Percentiles rank a stretch among this genome's conserved stretches.
Evolutionary conservation across 768 basidiomycete species (phyloP).

Genomic region (Boletus rubroflammeus): DNA sequence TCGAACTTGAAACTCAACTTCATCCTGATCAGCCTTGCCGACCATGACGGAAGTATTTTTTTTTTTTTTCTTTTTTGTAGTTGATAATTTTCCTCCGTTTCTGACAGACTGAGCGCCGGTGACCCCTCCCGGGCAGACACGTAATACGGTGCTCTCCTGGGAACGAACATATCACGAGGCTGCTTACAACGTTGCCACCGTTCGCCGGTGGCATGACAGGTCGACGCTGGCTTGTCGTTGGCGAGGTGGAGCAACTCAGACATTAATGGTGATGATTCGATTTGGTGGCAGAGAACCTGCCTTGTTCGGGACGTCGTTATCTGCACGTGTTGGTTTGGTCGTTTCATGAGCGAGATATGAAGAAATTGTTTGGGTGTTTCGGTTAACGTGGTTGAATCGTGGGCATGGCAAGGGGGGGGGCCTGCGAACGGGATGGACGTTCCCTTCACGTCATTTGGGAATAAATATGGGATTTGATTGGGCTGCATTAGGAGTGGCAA

Average conservation of each 20-base stretch:
- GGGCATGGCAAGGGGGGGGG: conserved; percentile 3
- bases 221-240: neutral
- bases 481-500: conserved; percentile 3
- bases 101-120: conserved; percentile 20
- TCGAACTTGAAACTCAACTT: conserved; percentile 34
- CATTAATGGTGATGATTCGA: neutral
- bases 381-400: conserved; percentile 12
- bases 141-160: conserved; percentile 20
- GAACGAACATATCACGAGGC: neutral
- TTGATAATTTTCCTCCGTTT: conserved; percentile 24
- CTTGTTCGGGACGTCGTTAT: conserved; percentile 17
- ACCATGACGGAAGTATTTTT: conserved; percentile 28
- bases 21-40: conserved; percentile 30
- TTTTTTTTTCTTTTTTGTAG: no score
- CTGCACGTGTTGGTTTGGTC: conserved; percentile 9
- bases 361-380: conserved; percentile 10
- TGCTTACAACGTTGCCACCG: conserved; percentile 4
- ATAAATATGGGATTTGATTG: conserved; percentile 11
- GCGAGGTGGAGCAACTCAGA: neutral
- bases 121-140: conserved; percentile 11
- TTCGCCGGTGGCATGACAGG: neutral
- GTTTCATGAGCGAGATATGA: conserved; percentile 10
- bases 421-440: conserved; percentile 14
- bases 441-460: conserved; percentile 18
- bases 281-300: neutral